phyloP scores from a whole-genome alignment of 2,329 filamentous ascomycete genomes.

The Ploettnerulaceae sp. region DNA sequence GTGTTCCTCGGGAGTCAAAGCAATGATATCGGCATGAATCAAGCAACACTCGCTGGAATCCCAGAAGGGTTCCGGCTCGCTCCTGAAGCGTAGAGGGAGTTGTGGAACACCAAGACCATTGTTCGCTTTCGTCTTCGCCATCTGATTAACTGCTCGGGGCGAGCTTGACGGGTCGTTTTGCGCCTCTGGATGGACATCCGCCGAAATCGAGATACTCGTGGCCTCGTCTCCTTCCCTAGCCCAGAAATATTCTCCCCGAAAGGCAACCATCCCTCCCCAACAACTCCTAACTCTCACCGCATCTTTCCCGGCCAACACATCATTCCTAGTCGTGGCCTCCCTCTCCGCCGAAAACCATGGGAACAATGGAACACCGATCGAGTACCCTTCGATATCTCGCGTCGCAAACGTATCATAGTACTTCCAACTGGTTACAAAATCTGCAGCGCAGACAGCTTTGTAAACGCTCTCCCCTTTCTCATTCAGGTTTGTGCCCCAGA shows the following conservation, averaged over 20 bases:
- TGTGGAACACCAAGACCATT: constrained; percentile 8
- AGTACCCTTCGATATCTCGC: constrained; percentile 60
- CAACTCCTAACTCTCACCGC: constrained; percentile 68
- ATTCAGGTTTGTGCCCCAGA: constrained; percentile 58
- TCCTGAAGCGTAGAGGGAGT: constrained; percentile 43
- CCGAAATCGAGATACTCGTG: neutral
- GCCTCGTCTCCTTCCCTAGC: neutral
- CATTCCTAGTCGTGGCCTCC: constrained; percentile 50
- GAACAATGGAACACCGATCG: constrained; percentile 59
- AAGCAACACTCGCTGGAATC: constrained; percentile 64
- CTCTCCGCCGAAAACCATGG: constrained; percentile 59
- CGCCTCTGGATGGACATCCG: neutral
- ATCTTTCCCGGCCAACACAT: constrained; percentile 56
- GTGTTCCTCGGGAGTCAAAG: constrained; percentile 19
- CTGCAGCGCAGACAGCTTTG: constrained; percentile 64
- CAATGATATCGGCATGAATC: constrained; percentile 44
- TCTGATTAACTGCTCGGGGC: neutral
- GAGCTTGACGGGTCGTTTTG: neutral
- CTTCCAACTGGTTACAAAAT: constrained; percentile 62
- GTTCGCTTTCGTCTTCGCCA: neutral
- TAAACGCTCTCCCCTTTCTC: constrained; percentile 50
- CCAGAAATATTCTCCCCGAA: constrained; percentile 53
- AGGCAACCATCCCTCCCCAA: constrained; percentile 73
- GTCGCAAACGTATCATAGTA: constrained; percentile 74
- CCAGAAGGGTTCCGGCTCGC: constrained; percentile 54